Percentiles rank a stretch among this genome's conserved stretches.
Conservation (phyloP, 345 rosid species). For the Kandelia obovata region DNA sequence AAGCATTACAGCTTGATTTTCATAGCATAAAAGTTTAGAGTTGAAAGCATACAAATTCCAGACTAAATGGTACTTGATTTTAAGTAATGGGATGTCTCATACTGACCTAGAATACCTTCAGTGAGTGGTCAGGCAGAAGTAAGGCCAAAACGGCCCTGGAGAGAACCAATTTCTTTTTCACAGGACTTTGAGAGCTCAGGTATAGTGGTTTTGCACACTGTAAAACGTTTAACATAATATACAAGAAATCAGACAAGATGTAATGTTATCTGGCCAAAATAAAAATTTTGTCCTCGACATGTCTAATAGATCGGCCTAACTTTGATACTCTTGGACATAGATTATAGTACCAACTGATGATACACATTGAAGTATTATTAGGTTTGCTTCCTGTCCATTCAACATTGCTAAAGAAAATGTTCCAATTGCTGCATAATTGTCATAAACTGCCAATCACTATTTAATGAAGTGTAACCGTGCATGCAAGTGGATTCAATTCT, state of each 20-base stretch:
- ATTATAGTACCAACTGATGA: neutral
- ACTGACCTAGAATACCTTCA: neutral
- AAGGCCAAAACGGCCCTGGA: constrained; percentile 40
- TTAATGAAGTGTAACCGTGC: neutral
- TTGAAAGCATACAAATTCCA: no score
- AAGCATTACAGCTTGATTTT: no score
- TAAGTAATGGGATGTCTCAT: no score
- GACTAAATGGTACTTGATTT: no score
- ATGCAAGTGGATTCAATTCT: neutral
- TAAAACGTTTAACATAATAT: neutral
- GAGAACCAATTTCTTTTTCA: constrained; percentile 37
- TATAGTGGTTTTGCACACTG: constrained; percentile 51
- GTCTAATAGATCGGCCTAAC: neutral
- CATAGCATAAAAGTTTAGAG: no score
- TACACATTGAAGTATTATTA: neutral
- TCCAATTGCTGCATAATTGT: neutral
- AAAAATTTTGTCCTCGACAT: neutral
- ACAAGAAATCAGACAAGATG: neutral
- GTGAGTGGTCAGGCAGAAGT: constrained; percentile 18
- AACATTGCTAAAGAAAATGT: neutral
- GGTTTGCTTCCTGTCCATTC: neutral
- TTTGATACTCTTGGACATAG: neutral
- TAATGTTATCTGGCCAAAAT: neutral
- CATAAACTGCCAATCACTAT: neutral
- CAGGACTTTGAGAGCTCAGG: constrained; percentile 43